These are phyloP conservation scores for Salvia rosmarinus DNA, from an alignment of 257 asterid genomes.

Conservation along the genomic window DNA sequence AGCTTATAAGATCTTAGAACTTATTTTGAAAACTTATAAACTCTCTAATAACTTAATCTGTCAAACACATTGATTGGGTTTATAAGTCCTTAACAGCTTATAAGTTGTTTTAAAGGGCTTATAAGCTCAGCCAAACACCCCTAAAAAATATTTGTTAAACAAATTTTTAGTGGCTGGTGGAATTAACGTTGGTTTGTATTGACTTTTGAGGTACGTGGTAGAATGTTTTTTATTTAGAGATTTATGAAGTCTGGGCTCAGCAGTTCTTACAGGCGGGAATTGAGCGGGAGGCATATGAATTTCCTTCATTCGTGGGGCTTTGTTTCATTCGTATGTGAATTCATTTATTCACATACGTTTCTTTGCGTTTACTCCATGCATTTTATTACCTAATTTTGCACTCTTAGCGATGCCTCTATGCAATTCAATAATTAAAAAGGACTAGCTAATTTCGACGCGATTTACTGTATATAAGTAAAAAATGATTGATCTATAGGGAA, in stretches of 20 bases:
- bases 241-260: conserved; percentile 4
- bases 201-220: conserved; percentile 7
- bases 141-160: too few relatives aligned
- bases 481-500: too few relatives aligned
- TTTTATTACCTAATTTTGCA: conserved; percentile 14
- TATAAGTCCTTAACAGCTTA: too few relatives aligned
- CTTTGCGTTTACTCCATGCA: conserved; percentile 48
- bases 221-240: conserved; percentile 13
- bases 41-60: too few relatives aligned
- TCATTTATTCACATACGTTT: conserved; percentile 8
- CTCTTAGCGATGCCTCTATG: conserved; percentile 33
- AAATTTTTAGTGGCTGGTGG: too few relatives aligned
- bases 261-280: conserved; percentile 38
- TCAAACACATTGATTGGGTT: too few relatives aligned
- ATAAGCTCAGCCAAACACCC: too few relatives aligned
- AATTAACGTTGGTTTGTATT: conserved; percentile 28
- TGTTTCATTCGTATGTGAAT: conserved; percentile 22
- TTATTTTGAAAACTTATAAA: too few relatives aligned
- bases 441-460: not conserved
- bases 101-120: too few relatives aligned
- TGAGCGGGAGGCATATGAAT: conserved; percentile 39
- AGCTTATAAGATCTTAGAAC: too few relatives aligned
- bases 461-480: too few relatives aligned
- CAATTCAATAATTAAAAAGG: conserved; percentile 29
- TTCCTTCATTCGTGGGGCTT: conserved; percentile 34